These are phyloP conservation scores for Filobasidium wieringae DNA, from an alignment of 768 basidiomycete species.

Conservation along the genomic window DNA sequence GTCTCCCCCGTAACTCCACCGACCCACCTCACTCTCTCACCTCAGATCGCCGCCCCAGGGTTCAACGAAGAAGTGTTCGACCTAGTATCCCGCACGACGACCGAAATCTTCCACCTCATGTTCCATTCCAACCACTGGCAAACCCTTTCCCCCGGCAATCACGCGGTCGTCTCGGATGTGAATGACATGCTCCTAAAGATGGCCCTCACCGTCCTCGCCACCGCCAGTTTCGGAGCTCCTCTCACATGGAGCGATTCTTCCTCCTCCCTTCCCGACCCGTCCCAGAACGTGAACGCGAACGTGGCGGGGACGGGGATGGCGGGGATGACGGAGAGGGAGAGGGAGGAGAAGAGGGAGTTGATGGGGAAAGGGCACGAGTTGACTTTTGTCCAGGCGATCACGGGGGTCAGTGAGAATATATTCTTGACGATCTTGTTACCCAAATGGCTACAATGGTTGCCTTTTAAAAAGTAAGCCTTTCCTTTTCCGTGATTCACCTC, in stretches of 20 bases:
- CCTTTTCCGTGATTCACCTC: neutral
- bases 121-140: conserved; percentile 4
- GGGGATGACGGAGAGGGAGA: too few species aligned
- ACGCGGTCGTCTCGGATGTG: too few species aligned
- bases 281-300: too few species aligned
- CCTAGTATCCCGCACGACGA: conserved; percentile 12
- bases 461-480: conserved; percentile 4
- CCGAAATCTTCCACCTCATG: conserved; percentile 4
- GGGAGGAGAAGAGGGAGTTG: neutral
- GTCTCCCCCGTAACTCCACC: neutral
- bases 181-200: too few species aligned
- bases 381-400: conserved; percentile 15
- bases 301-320: too few species aligned
- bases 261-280: neutral
- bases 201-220: conserved; percentile 14
- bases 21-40: neutral
- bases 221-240: conserved; percentile 14
- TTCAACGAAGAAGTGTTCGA: conserved; percentile 16
- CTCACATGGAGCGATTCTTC: neutral
- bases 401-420: conserved; percentile 14
- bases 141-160: conserved; percentile 1
- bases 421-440: conserved; percentile 9
- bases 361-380: conserved; percentile 1
- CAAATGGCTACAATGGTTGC: neutral
- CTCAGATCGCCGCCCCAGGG: conserved; percentile 15